Evolutionary conservation across 805 yeast species (phyloP).

Genomic region (Starmerella floris): DNA sequence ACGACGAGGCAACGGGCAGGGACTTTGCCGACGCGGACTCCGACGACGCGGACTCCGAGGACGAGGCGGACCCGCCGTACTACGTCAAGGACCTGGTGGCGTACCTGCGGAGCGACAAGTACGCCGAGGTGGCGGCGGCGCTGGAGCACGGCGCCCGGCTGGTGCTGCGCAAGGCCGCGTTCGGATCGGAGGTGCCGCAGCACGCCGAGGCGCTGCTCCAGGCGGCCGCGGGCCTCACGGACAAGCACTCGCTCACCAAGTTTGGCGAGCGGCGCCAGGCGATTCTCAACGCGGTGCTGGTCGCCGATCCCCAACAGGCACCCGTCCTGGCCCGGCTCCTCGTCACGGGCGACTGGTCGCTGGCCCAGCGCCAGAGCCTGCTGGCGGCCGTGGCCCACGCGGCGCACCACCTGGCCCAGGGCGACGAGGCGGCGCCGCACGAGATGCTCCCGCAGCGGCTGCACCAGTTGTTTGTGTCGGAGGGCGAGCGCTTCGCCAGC

Average conservation of each 20-base stretch:
- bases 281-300: conserved; percentile 50
- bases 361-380: conserved; percentile 62
- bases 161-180: conserved; percentile 47
- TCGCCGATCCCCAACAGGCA: conserved; percentile 38
- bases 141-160: conserved; percentile 43
- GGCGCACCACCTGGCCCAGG: conserved; percentile 64
- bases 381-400: conserved; percentile 56
- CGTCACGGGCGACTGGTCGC: conserved; percentile 60
- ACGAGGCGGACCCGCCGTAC: conserved; percentile 38
- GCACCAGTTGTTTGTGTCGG: conserved; percentile 33
- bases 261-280: conserved; percentile 58
- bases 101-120: conserved; percentile 38
- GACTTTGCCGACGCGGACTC: conserved; percentile 22
- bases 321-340: conserved; percentile 34
- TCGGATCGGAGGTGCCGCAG: conserved; percentile 47
- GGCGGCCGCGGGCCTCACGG: conserved; percentile 40
- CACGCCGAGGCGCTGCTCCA: conserved; percentile 44
- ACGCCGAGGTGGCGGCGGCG: conserved; percentile 40
- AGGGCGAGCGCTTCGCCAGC: conserved; percentile 5
- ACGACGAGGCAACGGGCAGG: conserved; percentile 19
- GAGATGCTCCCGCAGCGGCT: conserved; percentile 36
- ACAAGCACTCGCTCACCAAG: conserved; percentile 40
- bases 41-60: conserved; percentile 23
- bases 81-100: conserved; percentile 60
- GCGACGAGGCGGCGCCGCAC: conserved; percentile 34